Conservation (phyloP, 2,329 filamentous ascomycete genomes). For the Geosmithia putterillii region DNA sequence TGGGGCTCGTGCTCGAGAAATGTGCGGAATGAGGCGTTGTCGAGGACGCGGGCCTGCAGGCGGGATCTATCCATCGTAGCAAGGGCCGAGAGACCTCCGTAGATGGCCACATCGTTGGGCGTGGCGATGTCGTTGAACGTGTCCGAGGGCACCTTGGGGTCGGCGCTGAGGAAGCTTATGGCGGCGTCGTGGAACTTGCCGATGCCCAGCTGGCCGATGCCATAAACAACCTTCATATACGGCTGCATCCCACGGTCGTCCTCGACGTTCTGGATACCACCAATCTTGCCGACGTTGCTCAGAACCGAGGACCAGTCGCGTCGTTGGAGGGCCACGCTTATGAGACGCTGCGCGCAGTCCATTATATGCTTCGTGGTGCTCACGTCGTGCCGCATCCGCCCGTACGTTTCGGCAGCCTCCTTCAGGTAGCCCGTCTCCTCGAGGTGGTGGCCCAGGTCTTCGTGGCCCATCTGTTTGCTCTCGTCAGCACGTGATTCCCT, state of each 20-base stretch:
- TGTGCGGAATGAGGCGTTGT: slow-evolving; percentile 67
- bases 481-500: too few species aligned
- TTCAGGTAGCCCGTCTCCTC: slow-evolving; percentile 65
- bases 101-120: slow-evolving; percentile 81
- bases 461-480: slow-evolving; percentile 81
- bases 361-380: slow-evolving; percentile 73
- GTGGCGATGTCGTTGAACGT: slow-evolving; percentile 62
- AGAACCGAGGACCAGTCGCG: slow-evolving; percentile 64
- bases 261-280: slow-evolving; percentile 31
- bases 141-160: slow-evolving; percentile 33
- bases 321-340: slow-evolving; percentile 63
- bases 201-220: slow-evolving; percentile 36
- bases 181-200: slow-evolving; percentile 52
- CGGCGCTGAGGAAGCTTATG: slow-evolving; percentile 52
- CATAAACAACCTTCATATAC: slow-evolving; percentile 37
- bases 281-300: slow-evolving; percentile 50
- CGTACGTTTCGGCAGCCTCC: slow-evolving; percentile 64
- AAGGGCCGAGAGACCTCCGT: slow-evolving; percentile 80
- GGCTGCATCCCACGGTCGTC: slow-evolving; percentile 32
- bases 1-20: slow-evolving; percentile 92
- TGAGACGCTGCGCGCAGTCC: slow-evolving; percentile 69
- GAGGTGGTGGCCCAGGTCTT: slow-evolving; percentile 78
- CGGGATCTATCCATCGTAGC: slow-evolving; percentile 76
- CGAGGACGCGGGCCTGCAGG: slow-evolving; percentile 64
- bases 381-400: slow-evolving; percentile 82